Base-by-base conservation (phyloP, 345 rosid species). In the Orychophragmus violaceus region DNA sequence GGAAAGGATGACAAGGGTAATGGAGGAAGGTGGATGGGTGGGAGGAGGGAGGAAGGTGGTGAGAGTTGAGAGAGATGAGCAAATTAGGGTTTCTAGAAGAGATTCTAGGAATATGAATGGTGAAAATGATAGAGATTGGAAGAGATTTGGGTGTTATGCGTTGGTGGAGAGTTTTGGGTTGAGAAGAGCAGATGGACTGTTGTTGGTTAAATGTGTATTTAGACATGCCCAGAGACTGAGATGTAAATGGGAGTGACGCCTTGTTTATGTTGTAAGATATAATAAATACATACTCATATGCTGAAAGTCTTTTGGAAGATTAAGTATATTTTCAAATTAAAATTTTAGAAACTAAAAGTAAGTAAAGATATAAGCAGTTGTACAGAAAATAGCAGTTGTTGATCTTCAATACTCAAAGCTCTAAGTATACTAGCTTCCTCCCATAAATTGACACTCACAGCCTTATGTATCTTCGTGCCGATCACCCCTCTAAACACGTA, bases 151-250 rank as follows among this genome's bases (percentile, higher is more conserved):
- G 24, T 85, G 87, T 56, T 86, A 81, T 70, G 77, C 64, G 57
- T 79, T 89, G 86, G 90, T 87, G 11, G 90, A 89, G 83, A 87
- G 85, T 8, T 87, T 89, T 74, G 87, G 85, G 28, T 29, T 83
- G 71, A 83, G 79, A 66, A 87, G 96, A 68, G 78, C 88, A 81
- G 84, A 89, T 78, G 93, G 85, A 57, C 81, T 78, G 42, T 32
- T 81, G 71, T 79, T 77, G 45, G 62, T 89, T 44, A 76, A 62
- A 39, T 83, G 75, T 70, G 82, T 82, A 44, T 89, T 77, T 65
- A 81, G 78, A 70, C 89, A 89, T 71, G 42, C 82, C 36, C 66
- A 77, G 16, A 70, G 72, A 46, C 8, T 86, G 12, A 79, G 71
- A 55, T 68, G 71, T 69, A 82, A 74, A 52, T 81, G 84, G 84